Percentiles rank a stretch among this genome's conserved stretches.
Evolutionary conservation across 2,329 filamentous ascomycete species (phyloP).

Genomic region (Colletotrichum theobromicola): DNA sequence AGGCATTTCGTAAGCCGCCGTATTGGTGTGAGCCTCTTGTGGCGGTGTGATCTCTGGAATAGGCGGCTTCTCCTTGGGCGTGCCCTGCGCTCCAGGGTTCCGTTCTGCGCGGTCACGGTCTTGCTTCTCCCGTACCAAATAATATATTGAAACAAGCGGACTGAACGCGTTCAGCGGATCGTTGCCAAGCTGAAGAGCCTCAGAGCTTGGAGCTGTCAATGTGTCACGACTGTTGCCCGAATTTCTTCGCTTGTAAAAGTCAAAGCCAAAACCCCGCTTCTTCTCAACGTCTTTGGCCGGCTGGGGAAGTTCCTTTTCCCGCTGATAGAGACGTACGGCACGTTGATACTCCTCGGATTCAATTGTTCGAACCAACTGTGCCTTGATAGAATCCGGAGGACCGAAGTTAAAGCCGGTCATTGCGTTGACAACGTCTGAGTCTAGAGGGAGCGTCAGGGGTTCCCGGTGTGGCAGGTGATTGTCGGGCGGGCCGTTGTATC

Average conservation of each 20-base stretch:
- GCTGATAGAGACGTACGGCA: conserved; percentile 74
- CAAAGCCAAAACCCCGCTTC: conserved; percentile 85
- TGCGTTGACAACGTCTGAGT: conserved; percentile 81
- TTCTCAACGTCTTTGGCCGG: conserved; percentile 75
- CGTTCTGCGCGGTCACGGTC: conserved; percentile 70
- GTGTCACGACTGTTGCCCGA: conserved; percentile 90
- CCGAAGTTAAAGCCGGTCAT: conserved; percentile 99
- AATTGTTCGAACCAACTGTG: conserved; percentile 83
- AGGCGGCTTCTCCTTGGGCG: conserved; percentile 44
- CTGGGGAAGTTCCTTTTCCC: conserved; percentile 66
- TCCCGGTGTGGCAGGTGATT: conserved; percentile 87
- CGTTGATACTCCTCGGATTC: conserved; percentile 94
- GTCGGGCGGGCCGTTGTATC: conserved; percentile 84
- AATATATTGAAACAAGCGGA: conserved; percentile 92
- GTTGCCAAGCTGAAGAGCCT: conserved; percentile 80
- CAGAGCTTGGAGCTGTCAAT: conserved; percentile 80
- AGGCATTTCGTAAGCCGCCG: conserved; percentile 82
- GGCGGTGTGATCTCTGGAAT: conserved; percentile 81
- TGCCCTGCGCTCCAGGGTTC: conserved; percentile 51
- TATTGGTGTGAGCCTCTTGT: conserved; percentile 87
- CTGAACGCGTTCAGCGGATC: conserved; percentile 95
- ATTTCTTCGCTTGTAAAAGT: conserved; percentile 95
- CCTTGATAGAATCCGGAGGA: conserved; percentile 79
- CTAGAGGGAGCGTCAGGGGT: conserved; percentile 83
- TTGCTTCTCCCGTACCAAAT: conserved; percentile 93